Conservation (phyloP, 2,329 filamentous ascomycete genomes). For the Colletotrichum horii region DNA sequence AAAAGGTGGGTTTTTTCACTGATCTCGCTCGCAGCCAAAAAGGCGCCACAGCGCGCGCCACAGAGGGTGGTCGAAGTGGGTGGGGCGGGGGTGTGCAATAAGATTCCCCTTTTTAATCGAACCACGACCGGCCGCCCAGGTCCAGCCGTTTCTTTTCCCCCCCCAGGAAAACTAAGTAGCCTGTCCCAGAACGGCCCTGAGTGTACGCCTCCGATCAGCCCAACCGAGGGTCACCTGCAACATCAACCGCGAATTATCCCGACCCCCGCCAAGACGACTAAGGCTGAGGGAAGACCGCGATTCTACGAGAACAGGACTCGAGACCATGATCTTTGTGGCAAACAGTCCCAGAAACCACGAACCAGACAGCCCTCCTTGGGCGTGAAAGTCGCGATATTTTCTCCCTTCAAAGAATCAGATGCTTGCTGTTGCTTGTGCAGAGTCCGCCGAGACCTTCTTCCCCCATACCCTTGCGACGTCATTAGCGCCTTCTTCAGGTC, state of each 20-base stretch:
- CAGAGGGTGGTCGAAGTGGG: too few species aligned
- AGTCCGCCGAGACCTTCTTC: background rate
- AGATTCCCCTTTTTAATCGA: background rate
- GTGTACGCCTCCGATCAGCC: background rate
- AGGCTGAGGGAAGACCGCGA: slow-evolving; percentile 6
- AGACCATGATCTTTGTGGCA: slow-evolving; percentile 10
- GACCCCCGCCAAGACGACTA: background rate
- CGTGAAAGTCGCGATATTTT: background rate
- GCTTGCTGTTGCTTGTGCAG: background rate
- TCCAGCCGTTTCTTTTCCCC: background rate
- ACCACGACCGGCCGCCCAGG: background rate
- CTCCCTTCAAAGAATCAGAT: background rate
- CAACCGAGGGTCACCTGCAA: background rate
- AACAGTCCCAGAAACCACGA: background rate
- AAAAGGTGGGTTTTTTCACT: too few species aligned
- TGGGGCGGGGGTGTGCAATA: too few species aligned
- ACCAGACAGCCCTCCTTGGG: background rate
- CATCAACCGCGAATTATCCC: background rate
- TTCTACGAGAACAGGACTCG: background rate
- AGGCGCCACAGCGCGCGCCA: too few species aligned
- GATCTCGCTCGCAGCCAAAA: too few species aligned
- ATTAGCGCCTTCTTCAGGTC: background rate
- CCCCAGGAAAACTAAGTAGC: background rate
- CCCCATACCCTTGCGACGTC: background rate
- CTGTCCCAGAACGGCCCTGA: background rate